Evolutionary conservation across 1,139 yeast genomes (phyloP).

Genomic region (Candida neerlandica): DNA sequence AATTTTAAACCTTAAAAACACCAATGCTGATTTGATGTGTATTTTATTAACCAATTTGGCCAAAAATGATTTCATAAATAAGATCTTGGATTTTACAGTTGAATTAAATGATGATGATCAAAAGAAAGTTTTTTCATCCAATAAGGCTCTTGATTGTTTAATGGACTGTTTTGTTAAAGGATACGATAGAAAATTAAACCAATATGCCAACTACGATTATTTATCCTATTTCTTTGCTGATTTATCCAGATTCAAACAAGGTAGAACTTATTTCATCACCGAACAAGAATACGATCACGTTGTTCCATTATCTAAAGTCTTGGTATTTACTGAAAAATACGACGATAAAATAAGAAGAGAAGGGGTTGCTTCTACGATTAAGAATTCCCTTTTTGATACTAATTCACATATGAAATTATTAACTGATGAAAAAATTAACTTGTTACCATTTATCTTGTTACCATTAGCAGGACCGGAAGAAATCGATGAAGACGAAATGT

Average conservation of each 20-base stretch:
- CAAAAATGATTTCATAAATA: constrained; percentile 66
- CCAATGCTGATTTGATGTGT: constrained; percentile 80
- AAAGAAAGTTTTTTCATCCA: constrained; percentile 53
- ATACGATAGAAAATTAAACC: constrained; percentile 67
- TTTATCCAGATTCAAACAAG: constrained; percentile 68
- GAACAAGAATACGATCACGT: constrained; percentile 75
- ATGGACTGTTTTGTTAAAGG: constrained; percentile 93
- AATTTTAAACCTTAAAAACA: constrained; percentile 58
- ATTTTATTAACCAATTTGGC: constrained; percentile 85
- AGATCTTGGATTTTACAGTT: constrained; percentile 53
- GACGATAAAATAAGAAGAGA: constrained; percentile 81
- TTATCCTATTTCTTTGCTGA: constrained; percentile 90
- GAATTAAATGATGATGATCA: constrained; percentile 33
- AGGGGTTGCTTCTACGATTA: constrained; percentile 92
- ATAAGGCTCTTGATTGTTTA: constrained; percentile 72
- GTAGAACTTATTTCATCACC: constrained; percentile 75
- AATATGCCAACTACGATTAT: constrained; percentile 76
- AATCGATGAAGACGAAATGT: constrained; percentile 80
- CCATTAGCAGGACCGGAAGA: constrained; percentile 87
- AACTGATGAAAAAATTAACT: constrained; percentile 63
- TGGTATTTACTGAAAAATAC: constrained; percentile 82
- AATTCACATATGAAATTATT: constrained; percentile 64
- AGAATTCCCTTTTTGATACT: constrained; percentile 84
- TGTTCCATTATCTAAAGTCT: constrained; percentile 75
- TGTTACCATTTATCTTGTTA: constrained; percentile 77